Base-by-base conservation (phyloP, 345 rosid species). In the Lepidium africanum region DNA sequence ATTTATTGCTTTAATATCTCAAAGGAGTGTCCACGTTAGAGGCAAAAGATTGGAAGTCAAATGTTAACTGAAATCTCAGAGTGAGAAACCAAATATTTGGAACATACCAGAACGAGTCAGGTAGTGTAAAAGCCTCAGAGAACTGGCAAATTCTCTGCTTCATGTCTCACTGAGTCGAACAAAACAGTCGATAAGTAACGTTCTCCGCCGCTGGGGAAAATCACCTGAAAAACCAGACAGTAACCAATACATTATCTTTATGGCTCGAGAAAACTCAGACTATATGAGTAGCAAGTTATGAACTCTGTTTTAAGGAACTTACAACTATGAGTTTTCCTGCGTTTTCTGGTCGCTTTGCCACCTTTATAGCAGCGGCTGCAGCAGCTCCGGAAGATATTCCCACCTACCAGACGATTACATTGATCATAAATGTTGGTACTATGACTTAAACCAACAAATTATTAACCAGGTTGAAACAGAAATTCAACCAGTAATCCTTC, bases 141-240 rank as follows among this genome's bases (percentile, higher is more conserved):
- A 16, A 82, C 59, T 27, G 79, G 39, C 82, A 87, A 78, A 57
- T 65, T 86, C 60, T 81, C 83, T 5, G 82, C 86, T 52, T 90
- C 88, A 1, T 7, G 62, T 69, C 79, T 83, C 38, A 81, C 71
- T 1, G 91, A 82, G 13, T 83, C 84, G 27, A 87, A 86, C 49
- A 87, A 78, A 30, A 33, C 72, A 7, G 90, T 74, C 3, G 94
- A 86, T 7, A 87, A 73, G 74, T 90, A 90, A 35, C 91, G 90
- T 80, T 90, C 94, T 9, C 92, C 94, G 15, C 79, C 82, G 42
- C 96, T 90, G 11, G 94, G 91, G 65, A 90, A 83, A 47, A 90
- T 13, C 71, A 77, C 87, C 79, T 71, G 69, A 13, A 35, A 57
- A 38, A 49, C 19, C 54, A 10, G 14, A 63, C 37, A 64, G 8